Conservation (phyloP, 1,284 basidiomycete species). For the Ceratobasidium sp. region DNA sequence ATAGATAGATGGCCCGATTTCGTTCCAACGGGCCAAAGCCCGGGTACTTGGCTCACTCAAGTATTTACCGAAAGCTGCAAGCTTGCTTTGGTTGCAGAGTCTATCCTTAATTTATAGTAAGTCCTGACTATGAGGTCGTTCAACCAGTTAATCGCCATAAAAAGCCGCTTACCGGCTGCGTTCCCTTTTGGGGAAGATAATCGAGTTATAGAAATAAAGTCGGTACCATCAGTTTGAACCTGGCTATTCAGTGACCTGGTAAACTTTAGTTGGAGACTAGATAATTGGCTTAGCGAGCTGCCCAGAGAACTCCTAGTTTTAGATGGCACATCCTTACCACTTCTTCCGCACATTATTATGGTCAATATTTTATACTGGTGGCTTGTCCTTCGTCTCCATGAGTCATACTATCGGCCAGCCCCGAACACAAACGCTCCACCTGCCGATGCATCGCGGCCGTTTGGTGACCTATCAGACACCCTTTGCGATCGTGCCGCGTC, state of each 20-base stretch:
- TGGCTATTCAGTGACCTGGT: background rate
- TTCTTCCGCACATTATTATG: constrained; percentile 1
- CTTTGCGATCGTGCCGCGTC: background rate
- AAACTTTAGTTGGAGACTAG: background rate
- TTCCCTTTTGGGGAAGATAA: no score
- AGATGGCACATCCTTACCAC: constrained; percentile 46
- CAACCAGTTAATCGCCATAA: background rate
- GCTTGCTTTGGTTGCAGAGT: background rate
- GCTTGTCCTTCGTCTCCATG: background rate
- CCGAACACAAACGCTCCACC: background rate
- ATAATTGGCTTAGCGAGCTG: constrained; percentile 10
- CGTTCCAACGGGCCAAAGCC: no score
- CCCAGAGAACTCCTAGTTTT: background rate
- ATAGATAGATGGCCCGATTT: background rate
- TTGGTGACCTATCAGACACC: background rate
- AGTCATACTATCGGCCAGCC: background rate
- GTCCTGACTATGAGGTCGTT: background rate
- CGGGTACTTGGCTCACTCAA: background rate
- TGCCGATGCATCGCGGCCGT: background rate
- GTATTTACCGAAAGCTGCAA: background rate
- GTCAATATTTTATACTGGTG: constrained; percentile 10
- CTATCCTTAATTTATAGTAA: background rate
- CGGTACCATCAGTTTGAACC: background rate
- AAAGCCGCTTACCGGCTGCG: background rate
- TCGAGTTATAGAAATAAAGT: background rate